Base-by-base conservation (phyloP, 1,139 yeast genomes). In the Scheffersomyces insectosa region DNA sequence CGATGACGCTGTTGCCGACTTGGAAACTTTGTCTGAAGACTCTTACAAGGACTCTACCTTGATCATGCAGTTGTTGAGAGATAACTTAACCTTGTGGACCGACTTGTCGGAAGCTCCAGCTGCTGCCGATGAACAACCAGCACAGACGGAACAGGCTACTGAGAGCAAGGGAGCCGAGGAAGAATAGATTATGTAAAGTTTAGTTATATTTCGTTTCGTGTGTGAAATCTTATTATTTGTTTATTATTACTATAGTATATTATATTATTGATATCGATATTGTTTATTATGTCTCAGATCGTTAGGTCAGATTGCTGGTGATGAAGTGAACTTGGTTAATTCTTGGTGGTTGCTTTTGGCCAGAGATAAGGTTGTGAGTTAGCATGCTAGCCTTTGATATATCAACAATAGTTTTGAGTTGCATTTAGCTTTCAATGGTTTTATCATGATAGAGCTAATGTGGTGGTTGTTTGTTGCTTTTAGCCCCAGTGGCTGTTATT, bases 1-100 rank as follows among this genome's bases (percentile, higher is more conserved):
- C 60, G 98, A 93, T 68, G 99, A 93, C 66, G 99, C 99, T 52
- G 95, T 93, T 68, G 97, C 98, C 57, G 99, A 93, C 76, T 83
- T 93, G 68, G 98, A 93, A 76, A 88, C 97, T 55, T 80, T 93
- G 65, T 88, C 97, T 41, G 98, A 93, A 77, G 98, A 93, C 75
- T 88, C 97, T 55, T 91, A 91, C 83, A 91, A 91, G 76, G 99
- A 93, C 72, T 90, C 97, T 52, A 91, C 98, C 58, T 83, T 93
- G 71, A 93, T 93, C 67, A 93, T 93, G 98, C 98, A 93, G 82
- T 83, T 93, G 72, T 83, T 93, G 72, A 88, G 97, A 77, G 98
- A 93, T 76, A 93, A 93, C 82, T 82, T 93, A 76, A 91, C 98
- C 59, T 84, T 91, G 77, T 93, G 99, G 99, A 91, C 97, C 57